Conservation (phyloP, 176 grass and related monocot genomes). For the Raddia distichophylla region DNA sequence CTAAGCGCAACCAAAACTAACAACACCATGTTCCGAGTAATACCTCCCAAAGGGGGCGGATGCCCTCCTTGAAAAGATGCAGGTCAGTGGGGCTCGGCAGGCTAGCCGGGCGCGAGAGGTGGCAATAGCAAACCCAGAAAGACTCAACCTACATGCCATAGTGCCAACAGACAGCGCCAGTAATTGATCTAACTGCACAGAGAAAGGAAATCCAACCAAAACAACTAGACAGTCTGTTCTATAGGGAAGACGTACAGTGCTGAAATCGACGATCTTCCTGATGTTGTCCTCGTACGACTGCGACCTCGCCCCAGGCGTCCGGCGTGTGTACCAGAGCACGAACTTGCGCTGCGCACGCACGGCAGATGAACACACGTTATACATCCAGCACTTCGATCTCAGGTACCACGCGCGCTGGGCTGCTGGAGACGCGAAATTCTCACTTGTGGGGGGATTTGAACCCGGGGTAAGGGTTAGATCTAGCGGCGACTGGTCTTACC, state of each 20-base stretch:
- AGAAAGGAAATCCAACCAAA: background rate
- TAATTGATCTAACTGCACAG: conserved; percentile 24
- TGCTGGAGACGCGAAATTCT: background rate
- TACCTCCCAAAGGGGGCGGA: conserved; percentile 99
- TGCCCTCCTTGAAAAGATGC: conserved; percentile 97
- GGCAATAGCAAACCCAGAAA: conserved; percentile 98
- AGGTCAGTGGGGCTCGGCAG: conserved; percentile 86
- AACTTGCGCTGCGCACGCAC: conserved; percentile 68
- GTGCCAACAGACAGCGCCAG: conserved; percentile 11
- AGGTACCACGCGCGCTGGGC: background rate
- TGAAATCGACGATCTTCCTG: conserved; percentile 90
- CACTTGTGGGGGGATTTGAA: background rate
- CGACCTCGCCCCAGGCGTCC: conserved; percentile 78
- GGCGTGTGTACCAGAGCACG: conserved; percentile 86
- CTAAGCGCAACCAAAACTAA: background rate
- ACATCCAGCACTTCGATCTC: conserved; percentile 15
- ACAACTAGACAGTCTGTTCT: background rate
- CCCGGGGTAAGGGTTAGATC: conserved; percentile 32
- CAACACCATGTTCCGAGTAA: conserved; percentile 3
- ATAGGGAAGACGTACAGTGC: conserved; percentile 62
- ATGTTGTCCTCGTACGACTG: conserved; percentile 96
- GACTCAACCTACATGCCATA: conserved; percentile 67
- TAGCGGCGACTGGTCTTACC: conserved; percentile 49
- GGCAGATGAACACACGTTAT: background rate
- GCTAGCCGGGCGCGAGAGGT: conserved; percentile 67